Evolutionary conservation across 495 filamentous ascomycete genomes (phyloP), one percentile per base, ranked within the genome.

Genomic region (Filosporella fistucella): DNA sequence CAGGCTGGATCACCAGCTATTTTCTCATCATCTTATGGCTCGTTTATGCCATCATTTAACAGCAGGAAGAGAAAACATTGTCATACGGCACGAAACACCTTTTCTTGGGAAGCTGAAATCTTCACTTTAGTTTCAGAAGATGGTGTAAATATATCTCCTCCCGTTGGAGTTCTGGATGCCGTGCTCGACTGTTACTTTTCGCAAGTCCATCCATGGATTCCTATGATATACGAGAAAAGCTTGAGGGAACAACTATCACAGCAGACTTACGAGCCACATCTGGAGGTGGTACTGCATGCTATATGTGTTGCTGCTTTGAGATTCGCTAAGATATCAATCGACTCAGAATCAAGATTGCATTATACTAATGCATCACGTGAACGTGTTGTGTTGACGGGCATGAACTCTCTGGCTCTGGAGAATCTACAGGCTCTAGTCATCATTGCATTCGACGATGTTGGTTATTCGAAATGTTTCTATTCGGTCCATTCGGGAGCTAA

Each of bases 391-490:
- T 43, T 61, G 12, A 63, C 45, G 21, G 60, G 57, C 4, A 57
- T 69, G 63, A 60, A 62, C 17, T 45, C 56, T 20, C 56, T 61
- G 3, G 61, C 54, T 1, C 56, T 66, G 11, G 61, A 66, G 54
- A 65, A 60, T 38, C 41, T 66, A 7, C 66, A 69, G 35, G 64
- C 64, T 1, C 49, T 67, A 18, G 46, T 63, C 13, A 63, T 67
- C 26, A 49, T 63, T 21, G 53, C 53, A 16, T 65, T 62, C 41
- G 42, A 60, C 41, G 56, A n/a, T n/a, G n/a, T n/a, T n/a, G n/a
- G n/a, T n/a, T n/a, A n/a, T n/a, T n/a, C n/a, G n/a, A n/a, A n/a
- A n/a, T n/a, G n/a, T n/a, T n/a, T n/a, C n/a, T n/a, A n/a, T n/a
- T n/a, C n/a, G n/a, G n/a, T n/a, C n/a, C n/a, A n/a, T n/a, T n/a